Base-by-base conservation (phyloP, 179 eudicot species). In the Silene vulgaris region DNA sequence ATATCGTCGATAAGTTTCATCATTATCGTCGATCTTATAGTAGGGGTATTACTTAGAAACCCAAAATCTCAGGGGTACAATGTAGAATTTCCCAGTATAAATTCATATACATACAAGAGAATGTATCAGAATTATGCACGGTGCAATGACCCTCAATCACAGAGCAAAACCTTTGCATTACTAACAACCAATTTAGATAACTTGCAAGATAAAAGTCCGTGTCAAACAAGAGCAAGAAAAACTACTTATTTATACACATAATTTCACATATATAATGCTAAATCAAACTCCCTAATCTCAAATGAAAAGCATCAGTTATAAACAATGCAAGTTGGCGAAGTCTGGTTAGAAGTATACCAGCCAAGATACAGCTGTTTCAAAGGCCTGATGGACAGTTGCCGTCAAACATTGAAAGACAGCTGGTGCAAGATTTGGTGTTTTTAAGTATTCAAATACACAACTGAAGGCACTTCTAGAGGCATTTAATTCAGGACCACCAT, bases 381-480 rank as follows among this genome's bases (percentile, higher is more conserved):
- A 96, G 67, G 99, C 97, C 88, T 81, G 87, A 77, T 90, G 89
- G 73, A 96, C 93, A 76, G 88, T 88, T 37, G 99, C 99, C 2
- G 90, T 93, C 89, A 96, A 88, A 83, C 99, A 90, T 84, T 91
- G 98, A 59, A 86, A 86, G 72, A 96, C 92, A 69, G 99, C 93
- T 7, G 91, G 98, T 80, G 86, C 86, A 69, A 96, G 99, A 81
- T 89, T 91, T 75, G 98, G 97, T 72, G 98, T 96, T 80, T 87
- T 91, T 77, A 96, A 83, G 83, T 96, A 96, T 80, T 96, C 99
- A 80, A 96, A 93, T 72, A 86, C 99, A 89, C 98, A 96, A 83
- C 90, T 88, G 86, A 96, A 93, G 79, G 99, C 99, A 80, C 99
- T 96, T 80, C 88, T 86, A 72, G 91, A 86, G 78, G 89, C 88